Percentiles rank a stretch among this genome's conserved stretches.
These are phyloP conservation scores for Decorospora gaudefroyi DNA, from an alignment of 2,329 filamentous ascomycete genomes.

Conservation along the genomic window DNA sequence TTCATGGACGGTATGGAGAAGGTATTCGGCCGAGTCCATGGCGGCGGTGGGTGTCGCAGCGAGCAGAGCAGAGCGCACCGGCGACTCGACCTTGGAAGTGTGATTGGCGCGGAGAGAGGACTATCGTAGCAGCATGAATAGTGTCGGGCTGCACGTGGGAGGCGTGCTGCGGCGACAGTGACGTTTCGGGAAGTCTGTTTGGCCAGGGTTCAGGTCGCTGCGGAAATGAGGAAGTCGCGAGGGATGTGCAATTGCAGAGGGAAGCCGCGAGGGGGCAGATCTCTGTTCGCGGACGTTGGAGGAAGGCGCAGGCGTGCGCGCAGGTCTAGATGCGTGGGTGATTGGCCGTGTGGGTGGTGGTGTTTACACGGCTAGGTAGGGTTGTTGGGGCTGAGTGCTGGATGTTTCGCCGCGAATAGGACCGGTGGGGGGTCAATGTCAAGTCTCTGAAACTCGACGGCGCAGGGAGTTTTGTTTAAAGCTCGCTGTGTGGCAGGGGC, in stretches of 20 bases:
- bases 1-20: slow-evolving; percentile 49
- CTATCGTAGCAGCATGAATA: slow-evolving; percentile 23
- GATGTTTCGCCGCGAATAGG: too few species aligned
- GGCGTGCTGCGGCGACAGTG: slow-evolving; percentile 16
- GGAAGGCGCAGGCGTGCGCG: slow-evolving; percentile 18
- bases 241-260: slow-evolving; percentile 8
- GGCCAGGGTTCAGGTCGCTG: slow-evolving; percentile 17
- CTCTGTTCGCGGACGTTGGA: slow-evolving; percentile 4
- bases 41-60: slow-evolving; percentile 20
- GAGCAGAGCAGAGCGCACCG: slow-evolving; percentile 22
- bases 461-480: not conserved
- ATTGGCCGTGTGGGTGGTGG: slow-evolving; percentile 17
- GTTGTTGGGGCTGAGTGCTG: too few species aligned
- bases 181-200: slow-evolving; percentile 30
- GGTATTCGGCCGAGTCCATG: slow-evolving; percentile 52
- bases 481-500: too few species aligned
- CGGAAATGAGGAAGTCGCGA: slow-evolving; percentile 17
- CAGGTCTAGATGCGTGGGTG: slow-evolving; percentile 19
- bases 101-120: slow-evolving; percentile 7
- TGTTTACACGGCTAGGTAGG: slow-evolving; percentile 10
- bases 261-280: not conserved
- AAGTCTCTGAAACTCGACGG: not conserved
- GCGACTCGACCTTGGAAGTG: slow-evolving; percentile 13
- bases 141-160: slow-evolving; percentile 10
- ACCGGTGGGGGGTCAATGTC: too few species aligned